Base-by-base conservation (phyloP, 2,329 filamentous ascomycete species). In the Pseudopyricularia javanii region DNA sequence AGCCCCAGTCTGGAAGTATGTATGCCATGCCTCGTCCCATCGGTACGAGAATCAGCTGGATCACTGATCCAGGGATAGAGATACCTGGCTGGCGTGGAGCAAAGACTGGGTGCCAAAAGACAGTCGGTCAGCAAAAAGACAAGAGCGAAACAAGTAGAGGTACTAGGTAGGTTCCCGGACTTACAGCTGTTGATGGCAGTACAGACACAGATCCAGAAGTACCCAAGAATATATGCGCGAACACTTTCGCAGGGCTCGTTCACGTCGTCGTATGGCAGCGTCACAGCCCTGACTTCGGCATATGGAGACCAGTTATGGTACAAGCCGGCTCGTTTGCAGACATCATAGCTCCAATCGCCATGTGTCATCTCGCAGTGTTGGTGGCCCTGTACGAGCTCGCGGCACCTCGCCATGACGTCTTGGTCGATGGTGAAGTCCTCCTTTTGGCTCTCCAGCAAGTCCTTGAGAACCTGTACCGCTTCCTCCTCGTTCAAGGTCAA, bases 31-130 rank as follows among this genome's bases (percentile, higher is more conserved):
- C 60, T 62, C 65, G 67, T 3, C 72, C 72, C 2, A 74, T 54
- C 0, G 71, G 72, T 52, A 70, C 74, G 0, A 72, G 68, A 5
- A 73, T 55, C 35, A 74, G 64, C 53, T 74, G 72, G 14, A 67
- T 65, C 0, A 64, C 65, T 2, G 63, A 66, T 52, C 66, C 63
- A 0, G 63, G 65, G 2, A 67, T 57, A 15, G 59, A 64, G 51
- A 67, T 60, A 8, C 49, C 49, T 4, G 49, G 49, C n/a, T 50
- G 49, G 14, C 49, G 33, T 8, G 4, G 63, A 63, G 1, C 64
- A 63, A 47, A 70, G 70, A 2, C 68, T 58, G 28, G 56, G 70
- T 70, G 43, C 71, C 71, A 22, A 4, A 69, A 1, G 65, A 61
- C 58, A 37, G 33, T 26, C 2, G 14, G 15, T 40, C 32, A 34